These are phyloP conservation scores for Sonneratia caseolaris DNA, from an alignment of 345 rosid genomes.

Conservation along the genomic window DNA sequence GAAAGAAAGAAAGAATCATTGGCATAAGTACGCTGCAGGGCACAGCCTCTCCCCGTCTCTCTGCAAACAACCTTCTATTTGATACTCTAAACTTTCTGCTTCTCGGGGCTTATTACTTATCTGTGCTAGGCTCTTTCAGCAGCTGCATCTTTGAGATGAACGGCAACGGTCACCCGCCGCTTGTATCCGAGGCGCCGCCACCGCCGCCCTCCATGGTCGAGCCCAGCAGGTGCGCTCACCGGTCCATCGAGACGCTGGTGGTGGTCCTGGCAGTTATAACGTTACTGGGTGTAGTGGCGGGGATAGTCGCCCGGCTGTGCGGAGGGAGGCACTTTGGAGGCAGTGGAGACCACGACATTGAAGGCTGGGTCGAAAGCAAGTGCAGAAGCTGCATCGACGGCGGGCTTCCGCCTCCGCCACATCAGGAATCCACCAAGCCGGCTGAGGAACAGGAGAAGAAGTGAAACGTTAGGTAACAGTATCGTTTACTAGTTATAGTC, in stretches of 20 bases:
- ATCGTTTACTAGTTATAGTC: neutral
- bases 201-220: constrained; percentile 17
- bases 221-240: constrained; percentile 23
- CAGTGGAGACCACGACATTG: constrained; percentile 64
- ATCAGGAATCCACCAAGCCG: constrained; percentile 20
- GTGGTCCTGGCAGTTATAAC: constrained; percentile 82
- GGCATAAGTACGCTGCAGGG: neutral
- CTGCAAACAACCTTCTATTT: neutral
- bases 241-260: constrained; percentile 67
- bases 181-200: neutral
- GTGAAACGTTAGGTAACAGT: constrained; percentile 10
- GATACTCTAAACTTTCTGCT: neutral
- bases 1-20: too few relatives aligned
- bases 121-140: neutral
- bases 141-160: constrained; percentile 2
- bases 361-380: constrained; percentile 81
- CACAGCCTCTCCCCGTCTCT: neutral
- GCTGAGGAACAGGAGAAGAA: constrained; percentile 36
- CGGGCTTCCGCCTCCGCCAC: constrained; percentile 41
- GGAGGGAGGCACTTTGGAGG: constrained; percentile 61
- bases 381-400: constrained; percentile 84
- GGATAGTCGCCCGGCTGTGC: constrained; percentile 64
- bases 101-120: neutral
- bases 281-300: constrained; percentile 55
- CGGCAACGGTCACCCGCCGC: constrained; percentile 2